Base-by-base conservation (phyloP, 129 eudicot genomes). In the Apium graveolens region DNA sequence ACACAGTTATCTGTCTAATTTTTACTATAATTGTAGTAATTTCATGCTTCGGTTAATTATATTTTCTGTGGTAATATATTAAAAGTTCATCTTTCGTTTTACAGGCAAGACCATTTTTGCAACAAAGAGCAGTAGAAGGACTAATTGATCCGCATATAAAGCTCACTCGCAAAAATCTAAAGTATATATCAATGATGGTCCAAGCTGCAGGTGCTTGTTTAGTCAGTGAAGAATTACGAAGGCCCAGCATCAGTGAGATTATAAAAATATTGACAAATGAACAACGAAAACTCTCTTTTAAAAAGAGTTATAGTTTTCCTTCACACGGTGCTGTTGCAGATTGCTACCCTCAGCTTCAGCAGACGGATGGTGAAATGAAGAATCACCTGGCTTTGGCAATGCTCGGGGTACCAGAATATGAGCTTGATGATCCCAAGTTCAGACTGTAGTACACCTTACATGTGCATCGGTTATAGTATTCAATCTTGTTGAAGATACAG, bases 351-450 rank as follows among this genome's bases (percentile, higher is more conserved):
- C 90, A 81, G 68, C 80, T 85, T 73, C 88, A 84, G 75, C 90
- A 78, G 75, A 80, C 92, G n/a, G 85, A 82, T 69, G 90, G 85
- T 74, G 97, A 90, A 80, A 83, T 92, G 89, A 96, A 85, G 76
- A 90, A 86, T 80, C 97, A 96, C 78, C 84, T 92, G 71, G 97
- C 97, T 51, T 79, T 96, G 85, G 99, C 99, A 18, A 92, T 96
- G 99, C 82, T 89, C 1, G 99, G 95, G 70, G 96, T 96, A 38
- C 63, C 97, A 9, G 97, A 96, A 77, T 83, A 85, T 35, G 99
- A 96, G 41, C 95, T 92, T 51, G 92, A 87, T 73, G 92, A 85
- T 83, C 87, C 83, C 74, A 65, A 78, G 96, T 76, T 91, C 86
- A 88, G 37, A 43, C 35, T 51, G 71, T n/a, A 71, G 70, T 38